These are phyloP conservation scores for Rutstroemia sydowiana DNA, from an alignment of 2,329 filamentous ascomycete genomes.

Conservation along the genomic window DNA sequence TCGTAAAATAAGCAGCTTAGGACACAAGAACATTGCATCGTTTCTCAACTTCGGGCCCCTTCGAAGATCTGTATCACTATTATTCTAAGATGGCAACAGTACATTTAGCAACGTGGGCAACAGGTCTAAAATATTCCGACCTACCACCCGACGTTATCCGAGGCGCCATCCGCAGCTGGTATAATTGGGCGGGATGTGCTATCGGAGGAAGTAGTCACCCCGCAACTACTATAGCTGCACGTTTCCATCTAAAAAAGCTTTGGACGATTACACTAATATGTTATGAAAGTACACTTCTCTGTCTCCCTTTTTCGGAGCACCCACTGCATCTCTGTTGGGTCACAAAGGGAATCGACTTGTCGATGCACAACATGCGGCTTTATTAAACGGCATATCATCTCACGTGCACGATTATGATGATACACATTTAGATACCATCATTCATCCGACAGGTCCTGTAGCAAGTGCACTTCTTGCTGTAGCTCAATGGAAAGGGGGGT, in stretches of 20 bases:
- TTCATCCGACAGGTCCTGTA: conserved; percentile 46
- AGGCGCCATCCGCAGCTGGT: conserved; percentile 41
- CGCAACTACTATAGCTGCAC: conserved; percentile 16
- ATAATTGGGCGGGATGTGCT: conserved; percentile 48
- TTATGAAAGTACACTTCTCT: conserved; percentile 18
- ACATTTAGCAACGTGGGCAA: conserved; percentile 41
- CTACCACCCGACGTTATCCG: conserved; percentile 36
- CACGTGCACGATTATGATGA: conserved; percentile 52
- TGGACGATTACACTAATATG: not conserved
- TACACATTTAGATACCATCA: conserved; percentile 48
- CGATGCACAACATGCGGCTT: conserved; percentile 42
- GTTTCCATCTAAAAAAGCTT: not conserved
- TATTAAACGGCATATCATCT: conserved; percentile 48
- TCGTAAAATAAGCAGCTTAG: too few species aligned
- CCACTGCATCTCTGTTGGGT: conserved; percentile 30
- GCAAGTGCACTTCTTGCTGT: conserved; percentile 43
- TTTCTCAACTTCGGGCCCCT: not conserved
- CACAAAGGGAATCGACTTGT: conserved; percentile 22
- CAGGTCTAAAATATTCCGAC: conserved; percentile 34
- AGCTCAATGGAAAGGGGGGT: conserved; percentile 34
- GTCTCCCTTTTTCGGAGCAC: conserved; percentile 28
- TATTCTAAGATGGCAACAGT: conserved; percentile 37
- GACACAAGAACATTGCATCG: not conserved
- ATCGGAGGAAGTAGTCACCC: conserved; percentile 38
- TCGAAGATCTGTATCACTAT: not conserved